A percentile compares a stretch with the other conserved stretches of the same genome.
Evolutionary conservation across 805 yeast species (phyloP).

Genomic region (Cyberlindnera mrakii): DNA sequence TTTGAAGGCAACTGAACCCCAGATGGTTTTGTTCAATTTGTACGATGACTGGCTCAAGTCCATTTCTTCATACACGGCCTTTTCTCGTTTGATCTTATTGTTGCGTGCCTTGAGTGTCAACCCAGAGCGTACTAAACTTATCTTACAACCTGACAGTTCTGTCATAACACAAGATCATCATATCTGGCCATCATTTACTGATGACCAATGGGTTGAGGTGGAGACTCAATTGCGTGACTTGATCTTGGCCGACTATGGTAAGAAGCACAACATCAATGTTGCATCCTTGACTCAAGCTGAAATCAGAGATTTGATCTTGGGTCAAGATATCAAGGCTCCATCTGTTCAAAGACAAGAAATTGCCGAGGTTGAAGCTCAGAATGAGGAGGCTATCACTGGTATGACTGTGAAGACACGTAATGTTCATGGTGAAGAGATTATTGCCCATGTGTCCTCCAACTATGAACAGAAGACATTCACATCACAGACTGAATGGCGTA

Average conservation of each 20-base stretch:
- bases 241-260: slow-evolving; percentile 78
- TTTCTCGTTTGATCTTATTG: slow-evolving; percentile 79
- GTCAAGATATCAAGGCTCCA: slow-evolving; percentile 90
- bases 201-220: slow-evolving; percentile 88
- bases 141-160: slow-evolving; percentile 69
- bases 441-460: slow-evolving; percentile 84
- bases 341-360: slow-evolving; percentile 76
- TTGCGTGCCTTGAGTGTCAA: slow-evolving; percentile 76
- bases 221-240: slow-evolving; percentile 86
- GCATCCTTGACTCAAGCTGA: slow-evolving; percentile 88
- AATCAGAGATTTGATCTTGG: slow-evolving; percentile 87
- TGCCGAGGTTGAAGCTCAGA: slow-evolving; percentile 60
- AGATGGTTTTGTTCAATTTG: slow-evolving; percentile 83
- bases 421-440: slow-evolving; percentile 94
- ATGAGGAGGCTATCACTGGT: slow-evolving; percentile 35
- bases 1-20: slow-evolving; percentile 83
- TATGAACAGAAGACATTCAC: slow-evolving; percentile 82
- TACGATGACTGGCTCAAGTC: slow-evolving; percentile 91
- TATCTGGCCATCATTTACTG: slow-evolving; percentile 86
- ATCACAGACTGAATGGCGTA: slow-evolving; percentile 88
- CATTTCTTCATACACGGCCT: slow-evolving; percentile 87
- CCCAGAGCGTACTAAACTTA: slow-evolving; percentile 67
- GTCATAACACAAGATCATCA: slow-evolving; percentile 71
- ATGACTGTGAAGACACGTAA: slow-evolving; percentile 79
- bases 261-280: slow-evolving; percentile 78